A percentile compares a stretch with the other conserved stretches of the same genome.
These are phyloP conservation scores for Diddensiella santjacobensis DNA, from an alignment of 805 yeast species.

Conservation along the genomic window DNA sequence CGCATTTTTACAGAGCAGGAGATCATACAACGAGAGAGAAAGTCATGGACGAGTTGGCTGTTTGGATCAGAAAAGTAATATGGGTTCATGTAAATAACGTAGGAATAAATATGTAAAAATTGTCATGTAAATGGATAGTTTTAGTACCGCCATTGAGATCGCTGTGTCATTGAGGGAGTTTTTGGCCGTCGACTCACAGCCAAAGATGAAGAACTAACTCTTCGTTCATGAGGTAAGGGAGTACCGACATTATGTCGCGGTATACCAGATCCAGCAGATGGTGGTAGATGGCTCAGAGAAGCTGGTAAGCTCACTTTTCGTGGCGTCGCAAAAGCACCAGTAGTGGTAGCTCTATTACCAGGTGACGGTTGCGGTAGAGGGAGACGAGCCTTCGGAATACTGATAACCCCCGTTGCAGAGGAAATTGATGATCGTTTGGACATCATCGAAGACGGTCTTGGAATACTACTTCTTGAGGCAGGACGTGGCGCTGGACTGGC, in stretches of 20 bases:
- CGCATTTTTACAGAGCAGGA: slow-evolving; percentile 44
- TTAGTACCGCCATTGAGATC: neutral
- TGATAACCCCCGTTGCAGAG: neutral
- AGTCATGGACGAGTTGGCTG: slow-evolving; percentile 39
- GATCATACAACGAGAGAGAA: slow-evolving; percentile 35
- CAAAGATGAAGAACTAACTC: neutral
- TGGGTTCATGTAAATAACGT: no score
- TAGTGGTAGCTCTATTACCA: neutral
- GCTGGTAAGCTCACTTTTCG: neutral
- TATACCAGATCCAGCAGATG: neutral
- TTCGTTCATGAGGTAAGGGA: neutral
- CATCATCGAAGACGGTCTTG: slow-evolving; percentile 7
- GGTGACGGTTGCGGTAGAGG: neutral
- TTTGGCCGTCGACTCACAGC: neutral
- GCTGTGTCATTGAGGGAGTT: no score
- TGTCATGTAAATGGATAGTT: no score
- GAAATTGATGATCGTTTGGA: neutral
- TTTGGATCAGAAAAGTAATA: slow-evolving; percentile 34
- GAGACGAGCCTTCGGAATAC: neutral
- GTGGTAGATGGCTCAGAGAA: neutral
- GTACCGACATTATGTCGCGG: neutral
- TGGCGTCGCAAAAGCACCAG: slow-evolving; percentile 1
- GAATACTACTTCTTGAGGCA: slow-evolving; percentile 11
- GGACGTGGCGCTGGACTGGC: neutral
- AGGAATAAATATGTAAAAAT: no score